phyloP scores from a whole-genome alignment of 106 monocot genomes.

The Acorus calamus region DNA sequence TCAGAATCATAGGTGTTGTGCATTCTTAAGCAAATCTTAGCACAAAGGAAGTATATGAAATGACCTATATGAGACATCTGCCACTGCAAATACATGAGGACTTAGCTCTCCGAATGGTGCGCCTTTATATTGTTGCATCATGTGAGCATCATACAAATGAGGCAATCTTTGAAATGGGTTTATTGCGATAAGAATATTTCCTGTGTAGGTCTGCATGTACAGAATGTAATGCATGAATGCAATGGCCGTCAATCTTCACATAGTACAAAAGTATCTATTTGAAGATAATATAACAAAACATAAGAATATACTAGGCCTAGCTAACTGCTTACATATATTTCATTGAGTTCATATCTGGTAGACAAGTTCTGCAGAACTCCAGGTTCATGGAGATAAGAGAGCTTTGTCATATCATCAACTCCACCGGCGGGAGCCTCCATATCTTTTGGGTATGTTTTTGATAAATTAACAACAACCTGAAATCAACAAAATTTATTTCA shows the following conservation, averaged over 20 bases:
- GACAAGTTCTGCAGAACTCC: constrained; percentile 70
- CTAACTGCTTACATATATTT: constrained; percentile 53
- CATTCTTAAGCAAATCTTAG: too few species aligned
- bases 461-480: constrained; percentile 46
- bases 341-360: constrained; percentile 66
- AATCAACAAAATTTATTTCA: background rate
- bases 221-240: background rate
- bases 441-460: constrained; percentile 72
- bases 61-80: constrained; percentile 77
- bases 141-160: constrained; percentile 61
- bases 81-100: constrained; percentile 82
- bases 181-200: constrained; percentile 74
- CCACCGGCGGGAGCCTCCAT: constrained; percentile 69
- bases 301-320: too few species aligned
- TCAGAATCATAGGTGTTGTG: too few species aligned
- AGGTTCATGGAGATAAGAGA: constrained; percentile 77
- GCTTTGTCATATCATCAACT: constrained; percentile 85
- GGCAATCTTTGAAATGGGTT: constrained; percentile 83
- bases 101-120: constrained; percentile 70
- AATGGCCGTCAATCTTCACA: too few species aligned
- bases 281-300: too few species aligned
- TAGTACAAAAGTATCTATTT: too few species aligned
- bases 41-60: background rate
- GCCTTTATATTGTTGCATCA: constrained; percentile 83
- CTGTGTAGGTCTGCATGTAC: constrained; percentile 57